Conservation (phyloP, 257 asterid species). For the Catharanthus roseus region DNA sequence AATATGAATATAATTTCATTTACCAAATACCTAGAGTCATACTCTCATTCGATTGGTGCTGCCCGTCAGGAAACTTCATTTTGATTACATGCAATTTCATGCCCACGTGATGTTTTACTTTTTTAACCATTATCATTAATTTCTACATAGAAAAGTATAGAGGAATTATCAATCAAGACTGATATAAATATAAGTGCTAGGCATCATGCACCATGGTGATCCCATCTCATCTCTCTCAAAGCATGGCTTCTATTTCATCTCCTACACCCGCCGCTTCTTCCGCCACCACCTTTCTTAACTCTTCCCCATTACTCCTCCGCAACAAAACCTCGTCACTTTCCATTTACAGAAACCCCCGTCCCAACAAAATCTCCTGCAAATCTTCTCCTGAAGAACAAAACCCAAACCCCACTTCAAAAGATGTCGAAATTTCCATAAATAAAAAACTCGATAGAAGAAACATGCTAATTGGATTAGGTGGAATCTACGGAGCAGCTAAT, state of each 20-base stretch:
- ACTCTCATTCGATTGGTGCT: too few species aligned
- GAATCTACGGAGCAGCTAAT: constrained; percentile 59
- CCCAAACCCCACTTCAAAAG: constrained; percentile 13
- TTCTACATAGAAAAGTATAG: too few species aligned
- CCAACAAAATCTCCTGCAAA: constrained; percentile 42
- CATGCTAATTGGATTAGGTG: constrained; percentile 59
- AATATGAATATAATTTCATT: too few species aligned
- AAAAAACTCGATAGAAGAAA: constrained; percentile 47
- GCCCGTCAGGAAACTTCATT: not conserved
- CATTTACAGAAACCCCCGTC: constrained; percentile 16
- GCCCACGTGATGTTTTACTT: constrained; percentile 3
- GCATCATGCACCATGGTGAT: not conserved
- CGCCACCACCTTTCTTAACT: constrained; percentile 12
- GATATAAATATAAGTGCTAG: not conserved
- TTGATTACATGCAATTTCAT: not conserved
- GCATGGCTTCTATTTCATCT: constrained; percentile 45
- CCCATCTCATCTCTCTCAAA: not conserved
- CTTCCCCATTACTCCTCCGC: constrained; percentile 12
- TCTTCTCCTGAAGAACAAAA: constrained; percentile 25
- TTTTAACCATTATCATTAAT: too few species aligned
- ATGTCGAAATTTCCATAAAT: constrained; percentile 8
- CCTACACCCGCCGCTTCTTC: constrained; percentile 22
- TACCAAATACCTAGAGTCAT: too few species aligned
- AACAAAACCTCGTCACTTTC: constrained; percentile 24
- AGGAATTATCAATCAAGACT: not conserved